Base-by-base conservation (phyloP, 345 rosid genomes). In the Crucihimalaya himalaica region DNA sequence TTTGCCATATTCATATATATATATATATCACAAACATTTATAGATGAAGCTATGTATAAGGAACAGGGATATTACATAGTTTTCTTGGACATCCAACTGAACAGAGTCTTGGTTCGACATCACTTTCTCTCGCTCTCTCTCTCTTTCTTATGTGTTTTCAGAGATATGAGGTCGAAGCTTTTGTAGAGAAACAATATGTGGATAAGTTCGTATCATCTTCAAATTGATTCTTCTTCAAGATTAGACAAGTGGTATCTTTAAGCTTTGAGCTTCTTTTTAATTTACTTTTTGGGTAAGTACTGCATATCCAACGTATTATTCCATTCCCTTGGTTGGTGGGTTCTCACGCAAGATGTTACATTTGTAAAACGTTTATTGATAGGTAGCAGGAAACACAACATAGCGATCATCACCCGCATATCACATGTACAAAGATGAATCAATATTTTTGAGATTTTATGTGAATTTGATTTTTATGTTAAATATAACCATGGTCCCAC, bases 31-130 rank as follows among this genome's bases (percentile, higher is more conserved):
- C 29, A 54, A 5, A 54, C 32, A 29, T 0, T 7, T 28, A 52
- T 31, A 31, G 5, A 62, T 31, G 46, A 63, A 63, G 19, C 14
- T 61, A 12, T 13, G 15, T 14, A 21, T 8, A 25, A 32, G 13
- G 37, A 20, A 47, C 11, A 48, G 5, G 13, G 19, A 48, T 31
- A 46, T 59, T 78, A 78, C 77, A 51, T 78, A 29, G 40, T 45
- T 59, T 42, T 59, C 76, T 56, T 70, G 58, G 40, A 70, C 19
- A 63, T 20, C 31, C 46, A 77, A 39, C 29, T 28, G 66, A 48
- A 70, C 80, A 47, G 66, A 46, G 64, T 46, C 62, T 64, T 57
- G 72, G 16, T 48, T 51, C 7, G 80, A 40, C 80, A 77, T 77
- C 34, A 20, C 43, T 68, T 67, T 39, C 40, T 59, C 65, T 64